These are phyloP conservation scores for Bothriochloa decipiens DNA, from an alignment of 176 grass and related monocot species.

Conservation along the genomic window DNA sequence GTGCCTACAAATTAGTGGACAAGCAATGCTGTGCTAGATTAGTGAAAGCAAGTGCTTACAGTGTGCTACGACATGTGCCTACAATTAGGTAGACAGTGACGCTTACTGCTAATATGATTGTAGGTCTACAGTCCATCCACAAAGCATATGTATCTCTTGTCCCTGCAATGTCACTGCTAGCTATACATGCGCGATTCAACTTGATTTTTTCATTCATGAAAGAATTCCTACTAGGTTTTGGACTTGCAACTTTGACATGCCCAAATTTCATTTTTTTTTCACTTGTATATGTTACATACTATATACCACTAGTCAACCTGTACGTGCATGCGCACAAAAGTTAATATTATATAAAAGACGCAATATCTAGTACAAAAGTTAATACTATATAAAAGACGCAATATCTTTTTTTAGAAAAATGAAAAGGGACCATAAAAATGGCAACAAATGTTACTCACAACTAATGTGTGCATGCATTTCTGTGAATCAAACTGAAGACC, in stretches of 20 bases:
- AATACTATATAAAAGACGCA: too few species aligned
- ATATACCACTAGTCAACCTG: not conserved
- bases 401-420: too few species aligned
- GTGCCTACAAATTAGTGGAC: constrained; percentile 49
- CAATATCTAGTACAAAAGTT: too few species aligned
- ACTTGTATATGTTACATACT: not conserved
- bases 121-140: not conserved
- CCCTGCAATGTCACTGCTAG: not conserved
- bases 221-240: not conserved
- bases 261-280: not conserved
- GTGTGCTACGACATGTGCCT: constrained; percentile 35
- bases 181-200: not conserved
- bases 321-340: too few species aligned
- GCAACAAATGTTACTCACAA: too few species aligned
- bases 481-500: too few species aligned
- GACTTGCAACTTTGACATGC: not conserved
- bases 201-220: not conserved
- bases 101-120: constrained; percentile 23
- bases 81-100: constrained; percentile 3
- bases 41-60: constrained; percentile 39
- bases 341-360: too few species aligned
- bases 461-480: too few species aligned
- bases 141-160: not conserved
- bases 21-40: constrained; percentile 45
- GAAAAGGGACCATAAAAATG: too few species aligned